phyloP scores from a whole-genome alignment of 306 rosid species.

The Lagenaria siceraria region DNA sequence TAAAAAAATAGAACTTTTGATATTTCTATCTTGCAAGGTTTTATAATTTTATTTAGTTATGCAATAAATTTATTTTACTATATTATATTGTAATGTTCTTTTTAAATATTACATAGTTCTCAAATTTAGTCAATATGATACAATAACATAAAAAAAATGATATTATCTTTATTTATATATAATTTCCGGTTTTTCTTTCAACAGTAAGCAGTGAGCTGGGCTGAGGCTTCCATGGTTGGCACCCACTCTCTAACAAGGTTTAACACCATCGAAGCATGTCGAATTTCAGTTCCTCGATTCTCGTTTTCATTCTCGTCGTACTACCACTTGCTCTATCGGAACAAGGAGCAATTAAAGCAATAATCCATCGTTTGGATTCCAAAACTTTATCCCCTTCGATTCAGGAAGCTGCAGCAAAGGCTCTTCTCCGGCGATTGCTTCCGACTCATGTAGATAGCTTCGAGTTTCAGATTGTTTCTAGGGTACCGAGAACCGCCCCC shows the following conservation, averaged over 20 bases:
- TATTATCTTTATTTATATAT: too few relatives aligned
- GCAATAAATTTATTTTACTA: too few relatives aligned
- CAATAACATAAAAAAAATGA: too few relatives aligned
- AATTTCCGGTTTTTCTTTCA: background rate
- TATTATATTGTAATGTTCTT: too few relatives aligned
- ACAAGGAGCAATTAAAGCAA: slow-evolving; percentile 36
- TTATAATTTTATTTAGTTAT: too few relatives aligned
- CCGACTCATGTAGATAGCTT: slow-evolving; percentile 34
- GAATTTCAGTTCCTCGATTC: slow-evolving; percentile 23
- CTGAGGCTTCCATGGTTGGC: background rate
- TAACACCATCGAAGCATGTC: slow-evolving; percentile 18
- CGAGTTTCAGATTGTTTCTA: slow-evolving; percentile 40
- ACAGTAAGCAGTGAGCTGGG: background rate
- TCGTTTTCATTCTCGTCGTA: slow-evolving; percentile 23
- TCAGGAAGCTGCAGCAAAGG: slow-evolving; percentile 68
- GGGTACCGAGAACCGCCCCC: slow-evolving; percentile 20
- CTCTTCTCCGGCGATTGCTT: slow-evolving; percentile 49
- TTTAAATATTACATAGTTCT: too few relatives aligned
- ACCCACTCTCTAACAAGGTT: background rate
- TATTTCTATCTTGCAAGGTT: too few relatives aligned
- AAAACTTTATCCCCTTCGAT: slow-evolving; percentile 45
- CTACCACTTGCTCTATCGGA: slow-evolving; percentile 20
- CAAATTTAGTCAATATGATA: too few relatives aligned
- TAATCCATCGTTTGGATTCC: slow-evolving; percentile 58
- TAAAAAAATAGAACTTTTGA: too few relatives aligned